Evolutionary conservation across 495 filamentous ascomycete genomes (phyloP), one percentile per base, ranked within the genome.

Genomic region (Penicillium mononematosum): DNA sequence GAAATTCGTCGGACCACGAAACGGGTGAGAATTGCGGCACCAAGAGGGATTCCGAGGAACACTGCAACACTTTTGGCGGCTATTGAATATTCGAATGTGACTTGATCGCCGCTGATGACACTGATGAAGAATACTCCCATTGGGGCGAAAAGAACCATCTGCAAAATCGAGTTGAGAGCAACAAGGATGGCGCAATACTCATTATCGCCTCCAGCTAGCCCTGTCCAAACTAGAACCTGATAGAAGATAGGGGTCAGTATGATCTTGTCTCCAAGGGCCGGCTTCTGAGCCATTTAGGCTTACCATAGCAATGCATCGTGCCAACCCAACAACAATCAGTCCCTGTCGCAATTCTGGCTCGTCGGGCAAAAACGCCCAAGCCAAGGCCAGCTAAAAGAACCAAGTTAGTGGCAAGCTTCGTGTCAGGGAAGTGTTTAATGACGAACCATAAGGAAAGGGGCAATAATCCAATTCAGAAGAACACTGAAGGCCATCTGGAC

Each of bases 151-250:
- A 96, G 76, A 3, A 95, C 82, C 71, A 96, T 95, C 58, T 96
- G 91, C 9, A 96, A 76, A 24, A 95, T 65, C 0, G 90, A 93
- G 70, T 96, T 96, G 62, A 96, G 70, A 36, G 91, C 92, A 0
- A 96, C 91, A 3, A 96, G 84, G 58, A 96, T 90, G 32, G 92
- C 91, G 69, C 92, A 96, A 73, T 96, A 95, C 60, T 94, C 88
- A 24, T 62, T 74, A 61, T 96, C 87, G 12, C 91, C 91, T 5
- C 85, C 87, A 8, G 91, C 90, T 0, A 92, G 76, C 0, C 82
- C 83, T 0, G 83, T 92, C 89, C 90, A 92, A 48, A 92, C 85
- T 1, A 94, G 73, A 2, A 90, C 86, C 86, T 86, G 29, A 34
- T 10, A 25, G n/a, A 22, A 17, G 38, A 17, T 29, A 41, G 17